Evolutionary conservation across 495 filamentous ascomycete genomes (phyloP).

Genomic region (Corynascus novoguineensis): DNA sequence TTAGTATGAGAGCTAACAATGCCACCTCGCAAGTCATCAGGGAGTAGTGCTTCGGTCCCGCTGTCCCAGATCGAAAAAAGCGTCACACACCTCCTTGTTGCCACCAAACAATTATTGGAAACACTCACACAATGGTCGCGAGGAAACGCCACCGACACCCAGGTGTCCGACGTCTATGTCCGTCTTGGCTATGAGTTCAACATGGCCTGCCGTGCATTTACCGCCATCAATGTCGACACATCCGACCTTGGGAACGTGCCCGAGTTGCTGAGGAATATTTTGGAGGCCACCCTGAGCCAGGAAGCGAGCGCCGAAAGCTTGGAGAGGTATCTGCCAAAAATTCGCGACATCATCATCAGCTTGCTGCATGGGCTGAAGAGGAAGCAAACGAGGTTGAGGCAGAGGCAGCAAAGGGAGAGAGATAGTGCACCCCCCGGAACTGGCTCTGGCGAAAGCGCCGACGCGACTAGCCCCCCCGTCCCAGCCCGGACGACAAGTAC

Average conservation of each 20-base stretch:
- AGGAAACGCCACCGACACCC: conserved; percentile 78
- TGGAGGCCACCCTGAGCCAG: conserved; percentile 94
- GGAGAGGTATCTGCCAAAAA: conserved; percentile 84
- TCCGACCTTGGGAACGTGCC: conserved; percentile 91
- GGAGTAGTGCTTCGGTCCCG: conserved; percentile 38
- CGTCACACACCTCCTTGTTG: conserved; percentile 93
- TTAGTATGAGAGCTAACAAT: conserved; percentile 13
- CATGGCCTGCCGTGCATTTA: conserved; percentile 92
- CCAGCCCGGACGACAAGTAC: conserved; percentile 58
- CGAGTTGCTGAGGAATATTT: conserved; percentile 78
- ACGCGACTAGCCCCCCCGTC: conserved; percentile 11
- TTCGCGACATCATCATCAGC: conserved; percentile 97
- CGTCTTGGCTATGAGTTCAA: conserved; percentile 98
- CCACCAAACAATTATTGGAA: conserved; percentile 95
- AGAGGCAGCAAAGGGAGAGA: conserved; percentile 68
- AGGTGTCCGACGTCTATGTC: conserved; percentile 97
- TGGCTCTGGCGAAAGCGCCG: conserved; percentile 12
- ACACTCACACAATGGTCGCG: conserved; percentile 97
- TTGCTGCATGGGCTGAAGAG: conserved; percentile 91
- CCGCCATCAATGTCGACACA: conserved; percentile 91
- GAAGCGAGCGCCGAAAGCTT: conserved; percentile 89
- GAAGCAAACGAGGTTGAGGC: conserved; percentile 87
- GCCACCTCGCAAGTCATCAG: conserved; percentile 37
- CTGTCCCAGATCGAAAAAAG: conserved; percentile 96
- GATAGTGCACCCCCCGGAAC: conserved; percentile 39